Conservation (phyloP, 2,329 filamentous ascomycete genomes). For the Phaeosphaeria sp. region DNA sequence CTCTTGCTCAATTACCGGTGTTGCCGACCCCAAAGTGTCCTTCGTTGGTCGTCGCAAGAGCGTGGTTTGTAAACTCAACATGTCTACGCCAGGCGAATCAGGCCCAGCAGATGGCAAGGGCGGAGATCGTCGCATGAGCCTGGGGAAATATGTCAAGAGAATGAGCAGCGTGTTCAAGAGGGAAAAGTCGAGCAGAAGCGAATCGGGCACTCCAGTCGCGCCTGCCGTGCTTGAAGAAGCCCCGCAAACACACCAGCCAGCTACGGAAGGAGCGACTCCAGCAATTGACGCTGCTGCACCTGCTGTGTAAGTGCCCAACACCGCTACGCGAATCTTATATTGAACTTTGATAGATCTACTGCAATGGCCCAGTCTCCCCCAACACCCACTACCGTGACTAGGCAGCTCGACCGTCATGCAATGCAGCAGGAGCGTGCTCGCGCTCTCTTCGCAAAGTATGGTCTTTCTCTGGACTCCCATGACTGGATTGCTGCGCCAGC, state of each 20-base stretch:
- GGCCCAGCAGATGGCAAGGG: slow-evolving; percentile 26
- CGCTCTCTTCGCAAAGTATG: slow-evolving; percentile 52
- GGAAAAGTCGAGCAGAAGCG: slow-evolving; percentile 34
- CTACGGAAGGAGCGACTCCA: slow-evolving; percentile 5
- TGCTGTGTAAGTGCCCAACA: slow-evolving; percentile 9
- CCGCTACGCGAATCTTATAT: background rate
- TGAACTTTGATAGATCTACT: background rate
- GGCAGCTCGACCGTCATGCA: slow-evolving; percentile 37
- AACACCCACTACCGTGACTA: slow-evolving; percentile 14
- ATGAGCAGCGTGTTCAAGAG: slow-evolving; percentile 49
- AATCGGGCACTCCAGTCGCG: slow-evolving; percentile 1
- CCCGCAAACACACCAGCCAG: background rate
- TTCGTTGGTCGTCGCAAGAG: background rate
- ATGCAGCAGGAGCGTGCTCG: slow-evolving; percentile 49
- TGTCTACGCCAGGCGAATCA: slow-evolving; percentile 33
- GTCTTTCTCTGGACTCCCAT: slow-evolving; percentile 49
- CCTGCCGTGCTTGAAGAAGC: background rate
- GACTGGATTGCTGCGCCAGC: slow-evolving; percentile 41
- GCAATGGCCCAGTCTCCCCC: slow-evolving; percentile 9
- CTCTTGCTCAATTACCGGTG: background rate
- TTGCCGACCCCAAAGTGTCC: background rate
- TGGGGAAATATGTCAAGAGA: slow-evolving; percentile 50
- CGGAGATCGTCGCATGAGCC: slow-evolving; percentile 38
- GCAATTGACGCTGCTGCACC: slow-evolving; percentile 6
- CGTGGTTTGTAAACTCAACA: slow-evolving; percentile 10